A percentile compares a stretch with the other conserved stretches of the same genome.
Conservation (phyloP, 176 grass and related monocot species). For the Phragmites australis region DNA sequence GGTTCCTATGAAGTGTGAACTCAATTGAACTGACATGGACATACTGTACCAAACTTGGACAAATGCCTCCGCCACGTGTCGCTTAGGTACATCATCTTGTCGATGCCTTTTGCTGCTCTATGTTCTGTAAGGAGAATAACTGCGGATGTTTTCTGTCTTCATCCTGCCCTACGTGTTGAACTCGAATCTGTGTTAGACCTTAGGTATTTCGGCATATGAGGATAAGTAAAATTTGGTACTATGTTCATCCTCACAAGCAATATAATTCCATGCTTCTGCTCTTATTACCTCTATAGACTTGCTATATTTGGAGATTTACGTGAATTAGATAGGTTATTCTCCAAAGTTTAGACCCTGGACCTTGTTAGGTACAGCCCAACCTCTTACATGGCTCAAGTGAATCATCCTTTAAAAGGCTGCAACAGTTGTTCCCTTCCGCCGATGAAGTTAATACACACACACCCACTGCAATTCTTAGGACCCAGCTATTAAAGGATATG, state of each 20-base stretch:
- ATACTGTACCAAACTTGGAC: constrained; percentile 47
- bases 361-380: not conserved
- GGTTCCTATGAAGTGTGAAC: constrained; percentile 55
- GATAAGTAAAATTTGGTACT: not conserved
- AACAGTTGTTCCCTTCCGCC: constrained; percentile 35
- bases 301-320: not conserved
- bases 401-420: constrained; percentile 30
- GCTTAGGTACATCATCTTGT: constrained; percentile 28
- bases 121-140: not conserved
- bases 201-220: not conserved
- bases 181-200: not conserved
- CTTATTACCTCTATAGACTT: not conserved
- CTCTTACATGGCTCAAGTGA: constrained; percentile 20
- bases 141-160: constrained; percentile 1
- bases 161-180: constrained; percentile 21
- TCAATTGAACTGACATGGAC: constrained; percentile 52
- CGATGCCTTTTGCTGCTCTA: constrained; percentile 27
- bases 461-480: constrained; percentile 40
- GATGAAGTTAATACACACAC: constrained; percentile 30
- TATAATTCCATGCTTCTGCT: not conserved
- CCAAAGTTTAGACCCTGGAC: not conserved
- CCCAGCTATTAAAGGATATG: constrained; percentile 45
- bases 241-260: not conserved
- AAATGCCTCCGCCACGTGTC: constrained; percentile 35
- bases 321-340: not conserved